Evolutionary conservation across 2,329 filamentous ascomycete genomes (phyloP), one percentile per base, ranked within the genome.

Genomic region (Aureobasidium sp.): DNA sequence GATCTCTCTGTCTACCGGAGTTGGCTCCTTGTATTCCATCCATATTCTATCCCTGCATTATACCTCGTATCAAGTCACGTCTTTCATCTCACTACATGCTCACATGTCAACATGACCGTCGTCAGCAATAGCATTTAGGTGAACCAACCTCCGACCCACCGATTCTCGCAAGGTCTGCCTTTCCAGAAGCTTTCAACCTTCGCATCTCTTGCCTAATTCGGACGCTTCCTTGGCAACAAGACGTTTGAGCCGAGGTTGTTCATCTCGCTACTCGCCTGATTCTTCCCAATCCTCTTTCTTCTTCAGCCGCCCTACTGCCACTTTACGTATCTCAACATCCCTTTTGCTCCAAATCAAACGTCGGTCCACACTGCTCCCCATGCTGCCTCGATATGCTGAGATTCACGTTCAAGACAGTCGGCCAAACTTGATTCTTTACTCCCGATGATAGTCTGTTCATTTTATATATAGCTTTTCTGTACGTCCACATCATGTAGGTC

Each of bases 231-330:
- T 45, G 41, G 41, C 29, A 24, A 12, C 32, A 30, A 34, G 5
- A 24, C 41, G 41, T 45, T 34, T 32, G 14, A 45, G 41, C 41
- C 41, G 41, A 45, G 41, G 41, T n/a, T 21, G 6, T 32, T 34
- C 29, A 24, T 45, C 29, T 45, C 29, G 41, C 17, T 11, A 44
- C 29, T 45, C 41, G 41, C 41, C 27, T 22, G 41, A 44, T 24
- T 14, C 41, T 45, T 45, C 41, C 41, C 34, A 32, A 45, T 45
- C 29, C 6, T 45, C 29, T 22, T 12, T 12, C n/a, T n/a, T 14
- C 4, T 16, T 34, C 41, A 16, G 11, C 41, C 27, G 41, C 41
- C 29, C 41, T 34, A 32, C 41, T 34, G 34, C 19, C 27, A 34
- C 19, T 45, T 44, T 44, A 30, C 40, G 16, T 32, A 30, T 22